Evolutionary conservation across 2,329 filamentous ascomycete species (phyloP).

Genomic region (Claviceps humidiphila): DNA sequence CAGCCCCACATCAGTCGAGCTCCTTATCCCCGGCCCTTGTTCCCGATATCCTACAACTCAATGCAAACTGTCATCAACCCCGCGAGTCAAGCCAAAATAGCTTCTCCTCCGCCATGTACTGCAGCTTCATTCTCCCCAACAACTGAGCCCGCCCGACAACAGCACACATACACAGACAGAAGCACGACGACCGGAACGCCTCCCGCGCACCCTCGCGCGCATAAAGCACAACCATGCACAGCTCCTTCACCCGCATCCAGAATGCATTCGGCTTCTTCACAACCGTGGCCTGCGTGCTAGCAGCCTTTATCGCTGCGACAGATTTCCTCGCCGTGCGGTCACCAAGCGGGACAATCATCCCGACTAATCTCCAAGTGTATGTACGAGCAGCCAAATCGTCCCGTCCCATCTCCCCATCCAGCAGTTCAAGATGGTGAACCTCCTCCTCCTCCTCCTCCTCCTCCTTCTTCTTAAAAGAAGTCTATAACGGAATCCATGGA

Average conservation of each 20-base stretch:
- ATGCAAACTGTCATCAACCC: neutral
- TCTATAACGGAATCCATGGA: too few relatives aligned
- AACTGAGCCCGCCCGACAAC: too few relatives aligned
- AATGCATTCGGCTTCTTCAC: slow-evolving; percentile 98
- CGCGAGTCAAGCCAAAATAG: neutral
- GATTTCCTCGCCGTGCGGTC: slow-evolving; percentile 58
- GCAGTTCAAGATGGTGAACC: too few relatives aligned
- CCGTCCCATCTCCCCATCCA: too few relatives aligned
- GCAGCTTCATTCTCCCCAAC: too few relatives aligned
- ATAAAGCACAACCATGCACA: slow-evolving; percentile 56
- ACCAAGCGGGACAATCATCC: slow-evolving; percentile 46
- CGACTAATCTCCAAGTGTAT: slow-evolving; percentile 79
- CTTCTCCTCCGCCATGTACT: too few relatives aligned
- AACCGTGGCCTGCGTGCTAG: slow-evolving; percentile 74
- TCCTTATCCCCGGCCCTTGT: neutral
- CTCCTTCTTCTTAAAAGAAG: too few relatives aligned
- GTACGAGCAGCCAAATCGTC: slow-evolving; percentile 12
- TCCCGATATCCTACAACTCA: neutral
- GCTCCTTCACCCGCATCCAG: slow-evolving; percentile 69
- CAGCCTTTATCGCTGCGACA: slow-evolving; percentile 65
- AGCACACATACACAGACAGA: too few relatives aligned
- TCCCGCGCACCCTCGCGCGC: neutral
- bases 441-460: too few relatives aligned
- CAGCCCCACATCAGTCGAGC: neutral
- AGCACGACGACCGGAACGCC: too few relatives aligned